A percentile compares a stretch with the other conserved stretches of the same genome.
Conservation (phyloP, 495 filamentous ascomycete species). For the Penicillium manginii region DNA sequence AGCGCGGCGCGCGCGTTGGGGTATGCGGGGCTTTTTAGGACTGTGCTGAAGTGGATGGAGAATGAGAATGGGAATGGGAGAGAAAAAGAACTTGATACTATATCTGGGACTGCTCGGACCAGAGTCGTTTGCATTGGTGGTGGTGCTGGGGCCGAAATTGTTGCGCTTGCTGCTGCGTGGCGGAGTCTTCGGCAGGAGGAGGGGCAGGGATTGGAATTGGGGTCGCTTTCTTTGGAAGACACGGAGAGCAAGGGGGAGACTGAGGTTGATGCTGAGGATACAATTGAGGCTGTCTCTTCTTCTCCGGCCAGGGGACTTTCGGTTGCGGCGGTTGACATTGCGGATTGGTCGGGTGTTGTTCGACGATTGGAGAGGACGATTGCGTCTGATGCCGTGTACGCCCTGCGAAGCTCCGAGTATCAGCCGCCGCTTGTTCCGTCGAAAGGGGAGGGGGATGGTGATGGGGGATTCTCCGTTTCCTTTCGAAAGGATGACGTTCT, state of each 20-base stretch:
- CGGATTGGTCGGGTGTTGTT: conserved; percentile 70
- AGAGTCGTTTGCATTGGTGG: conserved; percentile 77
- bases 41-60: conserved; percentile 37
- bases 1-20: conserved; percentile 80
- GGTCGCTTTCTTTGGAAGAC: conserved; percentile 23
- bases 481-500: conserved; percentile 72
- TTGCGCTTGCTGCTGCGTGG: conserved; percentile 70
- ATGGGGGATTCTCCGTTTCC: conserved; percentile 39
- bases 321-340: conserved; percentile 77
- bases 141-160: conserved; percentile 82
- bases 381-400: conserved; percentile 34
- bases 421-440: conserved; percentile 58
- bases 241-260: conserved; percentile 9
- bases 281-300: neutral
- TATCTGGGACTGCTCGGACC: neutral
- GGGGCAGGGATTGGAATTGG: conserved; percentile 13
- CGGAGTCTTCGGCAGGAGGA: conserved; percentile 36
- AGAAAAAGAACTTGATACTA: neutral
- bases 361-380: conserved; percentile 52
- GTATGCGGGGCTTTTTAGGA: conserved; percentile 69
- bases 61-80: neutral
- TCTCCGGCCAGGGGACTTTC: conserved; percentile 35
- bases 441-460: conserved; percentile 44
- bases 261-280: neutral
- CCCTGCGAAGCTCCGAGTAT: conserved; percentile 26